phyloP scores from a whole-genome alignment of 2,329 filamentous ascomycete species.

The Aphanoascus verrucosus region DNA sequence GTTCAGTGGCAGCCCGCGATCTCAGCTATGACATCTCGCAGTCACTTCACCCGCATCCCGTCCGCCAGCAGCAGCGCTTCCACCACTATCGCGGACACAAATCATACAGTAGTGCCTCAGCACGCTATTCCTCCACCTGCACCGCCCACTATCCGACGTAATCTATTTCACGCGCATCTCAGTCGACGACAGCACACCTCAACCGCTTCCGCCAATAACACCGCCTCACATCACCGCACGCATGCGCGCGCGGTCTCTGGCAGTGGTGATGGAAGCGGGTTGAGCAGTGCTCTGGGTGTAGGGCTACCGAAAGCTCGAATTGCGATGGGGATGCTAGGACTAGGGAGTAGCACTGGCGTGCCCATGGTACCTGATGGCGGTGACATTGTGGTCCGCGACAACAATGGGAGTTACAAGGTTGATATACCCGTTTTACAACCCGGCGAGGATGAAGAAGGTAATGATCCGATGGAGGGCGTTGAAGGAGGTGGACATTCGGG shows the following conservation, averaged over 20 bases:
- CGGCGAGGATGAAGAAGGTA: slow-evolving; percentile 27
- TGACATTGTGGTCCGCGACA: slow-evolving; percentile 42
- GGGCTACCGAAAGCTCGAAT: slow-evolving; percentile 6
- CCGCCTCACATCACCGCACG: background rate
- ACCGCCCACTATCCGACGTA: slow-evolving; percentile 14
- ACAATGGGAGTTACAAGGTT: slow-evolving; percentile 39
- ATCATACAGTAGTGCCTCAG: background rate
- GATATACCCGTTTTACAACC: slow-evolving; percentile 36
- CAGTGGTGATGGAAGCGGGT: slow-evolving; percentile 7
- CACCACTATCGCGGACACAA: slow-evolving; percentile 4
- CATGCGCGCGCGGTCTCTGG: slow-evolving; percentile 1
- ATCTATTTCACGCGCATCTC: slow-evolving; percentile 13
- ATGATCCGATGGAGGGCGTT: slow-evolving; percentile 27
- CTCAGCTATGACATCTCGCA: slow-evolving; percentile 11
- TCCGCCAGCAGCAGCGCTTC: slow-evolving; percentile 14
- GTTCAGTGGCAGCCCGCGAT: background rate
- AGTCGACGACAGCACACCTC: slow-evolving; percentile 4
- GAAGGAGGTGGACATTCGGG: slow-evolving; percentile 47
- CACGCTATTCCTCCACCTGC: background rate
- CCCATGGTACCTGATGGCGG: slow-evolving; percentile 24
- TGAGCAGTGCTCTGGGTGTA: slow-evolving; percentile 4
- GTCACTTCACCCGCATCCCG: slow-evolving; percentile 13
- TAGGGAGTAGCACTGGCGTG: background rate
- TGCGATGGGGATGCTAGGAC: slow-evolving; percentile 1
- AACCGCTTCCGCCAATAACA: slow-evolving; percentile 2